Evolutionary conservation across 2,329 filamentous ascomycete species (phyloP), one percentile per base, ranked within the genome.

Genomic region (Balansia obtecta): DNA sequence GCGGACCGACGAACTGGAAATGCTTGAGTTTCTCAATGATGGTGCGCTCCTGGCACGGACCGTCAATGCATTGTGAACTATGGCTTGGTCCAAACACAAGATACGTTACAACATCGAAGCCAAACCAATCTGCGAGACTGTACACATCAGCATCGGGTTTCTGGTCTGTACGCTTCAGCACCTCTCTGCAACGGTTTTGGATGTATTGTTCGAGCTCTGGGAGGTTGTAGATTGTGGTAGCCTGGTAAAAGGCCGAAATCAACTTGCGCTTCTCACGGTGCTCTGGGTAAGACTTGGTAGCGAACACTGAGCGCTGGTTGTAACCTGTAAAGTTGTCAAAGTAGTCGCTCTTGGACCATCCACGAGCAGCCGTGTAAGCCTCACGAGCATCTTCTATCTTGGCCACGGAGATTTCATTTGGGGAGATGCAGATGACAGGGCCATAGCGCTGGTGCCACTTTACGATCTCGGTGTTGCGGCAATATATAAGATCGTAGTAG

Each of bases 251-350:
- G 18, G 51, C 20, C 40, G 51, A 53, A 15, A 45, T 53, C 11
- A 50, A 18, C 48, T 41, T 50, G 2, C 51, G 38, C 34, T 53
- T 53, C 15, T 27, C 34, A 11, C 38, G 48, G 34, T 53, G 51
- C 20, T 43, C 47, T 15, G 41, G 13, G 47, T 50, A 48, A 2
- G 51, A 44, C 45, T 53, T 53, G 11, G 51, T 53, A 13, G 51
- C 48, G 33, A 53, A 53, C 4, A 50, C 51, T 10, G 48, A 53
- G 16, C 51, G 44, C 16, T n/a, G 41, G 20, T 40, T 34, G 47
- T 32, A 53, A 5, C 51, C 51, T 22, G 37, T 50, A 45, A 50
- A 53, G n/a, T 41, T 13, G 37, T 53, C 51, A 42, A 53, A 53
- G 30, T 50, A 53, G 45, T 48, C 41, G 20, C 51, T 53, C 44